Conservation (phyloP, 345 rosid species). For the Populus davidiana region DNA sequence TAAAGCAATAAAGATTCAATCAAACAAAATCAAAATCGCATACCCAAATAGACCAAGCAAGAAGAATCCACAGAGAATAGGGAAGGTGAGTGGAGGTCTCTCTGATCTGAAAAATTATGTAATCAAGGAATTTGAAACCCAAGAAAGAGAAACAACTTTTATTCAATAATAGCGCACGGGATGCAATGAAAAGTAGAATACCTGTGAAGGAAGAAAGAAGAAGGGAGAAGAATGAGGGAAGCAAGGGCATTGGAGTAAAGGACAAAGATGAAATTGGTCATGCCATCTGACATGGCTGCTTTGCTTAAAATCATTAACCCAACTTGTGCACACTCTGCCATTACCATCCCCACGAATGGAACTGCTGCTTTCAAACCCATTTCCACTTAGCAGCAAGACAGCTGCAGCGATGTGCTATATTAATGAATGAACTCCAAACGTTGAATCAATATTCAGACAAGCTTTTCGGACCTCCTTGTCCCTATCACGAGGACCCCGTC, state of each 20-base stretch:
- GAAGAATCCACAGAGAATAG: constrained; percentile 43
- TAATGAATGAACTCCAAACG: no score
- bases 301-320: constrained; percentile 50
- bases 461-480: no score
- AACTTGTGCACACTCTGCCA: constrained; percentile 62
- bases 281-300: constrained; percentile 55
- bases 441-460: no score
- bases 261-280: constrained; percentile 47
- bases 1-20: not conserved
- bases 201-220: constrained; percentile 51
- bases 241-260: constrained; percentile 62
- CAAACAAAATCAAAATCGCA: constrained; percentile 1
- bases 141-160: not conserved
- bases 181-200: not conserved
- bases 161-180: not conserved
- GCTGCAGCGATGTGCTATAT: no score
- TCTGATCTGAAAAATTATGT: constrained; percentile 31
- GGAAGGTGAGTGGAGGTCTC: constrained; percentile 46
- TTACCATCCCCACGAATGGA: constrained; percentile 46
- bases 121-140: not conserved
- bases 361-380: constrained; percentile 27
- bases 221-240: constrained; percentile 51
- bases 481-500: no score
- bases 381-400: not conserved
- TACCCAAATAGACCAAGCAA: constrained; percentile 56